Evolutionary conservation across 2,329 filamentous ascomycete genomes (phyloP), one percentile per base, ranked within the genome.

Genomic region (Arthroderma sp.): DNA sequence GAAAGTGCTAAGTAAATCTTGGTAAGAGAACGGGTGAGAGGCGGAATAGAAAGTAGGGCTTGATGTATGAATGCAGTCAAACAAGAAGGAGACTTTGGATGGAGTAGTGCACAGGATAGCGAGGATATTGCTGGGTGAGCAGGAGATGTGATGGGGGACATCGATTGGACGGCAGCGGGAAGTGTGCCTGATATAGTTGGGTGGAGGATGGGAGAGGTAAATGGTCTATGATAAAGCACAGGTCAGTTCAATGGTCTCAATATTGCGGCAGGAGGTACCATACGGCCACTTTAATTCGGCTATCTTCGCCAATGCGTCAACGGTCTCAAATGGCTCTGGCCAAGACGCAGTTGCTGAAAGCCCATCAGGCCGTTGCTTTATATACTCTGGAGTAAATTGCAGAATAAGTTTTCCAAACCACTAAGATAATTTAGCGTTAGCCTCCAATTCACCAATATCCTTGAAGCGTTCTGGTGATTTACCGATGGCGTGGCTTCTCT

Each of bases 1-100:
- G 88, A 79, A 63, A 93, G 77, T 1, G 67, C 68, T n/a, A 76
- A 63, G 70, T 88, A 90, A 65, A 93, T 71, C 43, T 88, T 69
- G 2, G 90, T 80, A 17, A 74, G 60, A 74, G 93, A 81, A 59
- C 88, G 86, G 5, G 86, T 83, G 28, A 95, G 76, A 0, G 81
- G 77, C 0, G 91, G 90, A 70, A 95, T 93, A 1, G 88, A 85
- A 57, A 82, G 81, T 58, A 95, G 82, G 81, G 88, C 91, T 73
- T 93, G 94, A 60, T 88, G 87, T 49, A 96, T 75, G 69, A 91
- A 94, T 2, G 88, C 94, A 31, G 88, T 87, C 38, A 86, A 80
- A 71, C 91, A 98, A 17, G 88, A 95, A 0, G 91, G 91, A 65
- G 95, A 88, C 17, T 81, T 78, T 0, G 91, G 91, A 68, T 98